A percentile compares a stretch with the other conserved stretches of the same genome.
Conservation (phyloP, 371 early-diverging fungal genomes). For the Syncephalis plumigaleata region DNA sequence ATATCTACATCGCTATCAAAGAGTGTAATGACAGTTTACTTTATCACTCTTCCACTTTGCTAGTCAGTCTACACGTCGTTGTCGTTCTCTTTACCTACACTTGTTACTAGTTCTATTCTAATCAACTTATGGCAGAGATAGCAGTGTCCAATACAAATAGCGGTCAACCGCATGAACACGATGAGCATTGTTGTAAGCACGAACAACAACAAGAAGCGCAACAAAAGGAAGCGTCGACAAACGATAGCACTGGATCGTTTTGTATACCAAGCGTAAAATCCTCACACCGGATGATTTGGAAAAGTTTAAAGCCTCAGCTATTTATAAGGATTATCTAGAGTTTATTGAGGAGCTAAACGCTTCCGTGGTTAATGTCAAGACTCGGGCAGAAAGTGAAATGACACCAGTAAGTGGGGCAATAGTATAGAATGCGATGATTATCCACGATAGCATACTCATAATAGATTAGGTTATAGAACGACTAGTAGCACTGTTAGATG, state of each 20-base stretch:
- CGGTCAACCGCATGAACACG: too few relatives aligned
- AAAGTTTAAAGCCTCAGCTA: constrained; percentile 40
- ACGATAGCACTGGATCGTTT: neutral
- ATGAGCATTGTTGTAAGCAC: too few relatives aligned
- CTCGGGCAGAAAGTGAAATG: constrained; percentile 31
- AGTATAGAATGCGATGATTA: neutral
- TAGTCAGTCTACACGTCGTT: too few relatives aligned
- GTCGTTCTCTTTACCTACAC: too few relatives aligned
- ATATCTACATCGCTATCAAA: too few relatives aligned
- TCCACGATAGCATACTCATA: neutral
- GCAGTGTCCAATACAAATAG: too few relatives aligned
- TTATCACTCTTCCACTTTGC: too few relatives aligned
- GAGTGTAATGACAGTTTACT: too few relatives aligned
- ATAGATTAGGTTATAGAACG: constrained; percentile 26
- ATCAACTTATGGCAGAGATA: too few relatives aligned
- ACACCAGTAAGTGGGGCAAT: neutral
- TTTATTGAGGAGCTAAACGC: constrained; percentile 56
- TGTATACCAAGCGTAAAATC: constrained; percentile 50
- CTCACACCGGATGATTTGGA: constrained; percentile 72
- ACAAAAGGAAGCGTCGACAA: too few relatives aligned
- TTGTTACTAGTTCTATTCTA: too few relatives aligned
- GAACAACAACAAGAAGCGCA: too few relatives aligned
- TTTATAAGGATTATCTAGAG: constrained; percentile 33
- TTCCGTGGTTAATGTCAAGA: constrained; percentile 43
- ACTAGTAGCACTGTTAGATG: constrained; percentile 39